A percentile compares a stretch with the other conserved stretches of the same genome.
Conservation (phyloP, 2,329 filamentous ascomycete species). For the Botryosphaeria dothidea region DNA sequence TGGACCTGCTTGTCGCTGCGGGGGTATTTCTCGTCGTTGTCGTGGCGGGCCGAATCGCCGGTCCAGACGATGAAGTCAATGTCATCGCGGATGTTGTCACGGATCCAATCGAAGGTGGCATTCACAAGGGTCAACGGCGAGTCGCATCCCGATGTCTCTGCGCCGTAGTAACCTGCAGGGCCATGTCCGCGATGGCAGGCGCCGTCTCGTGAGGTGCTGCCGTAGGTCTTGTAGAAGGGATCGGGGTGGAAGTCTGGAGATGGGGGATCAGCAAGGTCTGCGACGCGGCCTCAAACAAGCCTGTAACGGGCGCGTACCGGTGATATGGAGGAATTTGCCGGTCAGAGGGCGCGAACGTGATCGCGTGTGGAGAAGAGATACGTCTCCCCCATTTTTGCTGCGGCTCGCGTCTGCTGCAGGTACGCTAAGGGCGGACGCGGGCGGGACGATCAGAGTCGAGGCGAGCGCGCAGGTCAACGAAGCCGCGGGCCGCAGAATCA, state of each 20-base stretch:
- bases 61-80: conserved; percentile 95
- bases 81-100: conserved; percentile 70
- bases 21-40: conserved; percentile 79
- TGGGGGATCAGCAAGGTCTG: conserved; percentile 9
- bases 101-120: conserved; percentile 87
- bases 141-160: conserved; percentile 87
- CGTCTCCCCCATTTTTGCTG: conserved; percentile 1
- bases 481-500: conserved; percentile 28
- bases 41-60: conserved; percentile 85
- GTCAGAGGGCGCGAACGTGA: conserved; percentile 21
- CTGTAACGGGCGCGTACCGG: conserved; percentile 58
- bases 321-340: conserved; percentile 84
- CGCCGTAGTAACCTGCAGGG: conserved; percentile 76
- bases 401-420: conserved; percentile 8
- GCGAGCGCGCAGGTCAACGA: conserved; percentile 30
- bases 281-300: not conserved
- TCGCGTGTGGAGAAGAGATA: not conserved
- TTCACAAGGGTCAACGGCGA: conserved; percentile 78
- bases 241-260: conserved; percentile 85
- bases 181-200: conserved; percentile 82
- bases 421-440: not conserved
- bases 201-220: conserved; percentile 66
- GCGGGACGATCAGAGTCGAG: conserved; percentile 26
- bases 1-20: conserved; percentile 76
- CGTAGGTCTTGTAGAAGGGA: conserved; percentile 77